A percentile compares a stretch with the other conserved stretches of the same genome.
Evolutionary conservation across 441 rosid genomes (phyloP).

Genomic region (Theobroma grandiflorum): DNA sequence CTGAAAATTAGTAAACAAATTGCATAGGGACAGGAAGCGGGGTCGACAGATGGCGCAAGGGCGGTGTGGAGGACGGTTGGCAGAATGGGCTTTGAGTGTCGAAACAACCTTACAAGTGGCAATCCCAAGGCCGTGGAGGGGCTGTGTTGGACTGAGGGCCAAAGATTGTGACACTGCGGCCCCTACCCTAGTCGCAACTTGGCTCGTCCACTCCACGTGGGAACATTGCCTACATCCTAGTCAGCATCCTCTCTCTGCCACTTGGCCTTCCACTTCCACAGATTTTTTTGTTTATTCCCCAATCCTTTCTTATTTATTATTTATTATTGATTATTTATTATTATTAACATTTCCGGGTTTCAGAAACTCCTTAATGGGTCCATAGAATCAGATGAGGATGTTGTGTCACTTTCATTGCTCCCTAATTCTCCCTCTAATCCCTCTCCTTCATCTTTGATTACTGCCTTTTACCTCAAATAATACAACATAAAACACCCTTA

Average conservation of each 20-base stretch:
- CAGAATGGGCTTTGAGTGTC: constrained; percentile 53
- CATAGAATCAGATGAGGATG: constrained; percentile 39
- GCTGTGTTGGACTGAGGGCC: constrained; percentile 22
- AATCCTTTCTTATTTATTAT: not conserved
- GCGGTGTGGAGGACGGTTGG: constrained; percentile 40
- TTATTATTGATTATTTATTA: too few relatives aligned
- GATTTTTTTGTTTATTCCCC: not conserved
- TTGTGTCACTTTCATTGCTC: constrained; percentile 48
- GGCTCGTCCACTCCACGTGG: constrained; percentile 54
- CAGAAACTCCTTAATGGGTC: constrained; percentile 18
- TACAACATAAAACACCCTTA: not conserved
- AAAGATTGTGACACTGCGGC: constrained; percentile 21
- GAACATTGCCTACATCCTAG: constrained; percentile 31
- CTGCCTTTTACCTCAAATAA: not conserved
- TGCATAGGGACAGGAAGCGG: constrained; percentile 10
- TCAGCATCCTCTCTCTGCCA: constrained; percentile 44
- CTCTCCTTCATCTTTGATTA: not conserved
- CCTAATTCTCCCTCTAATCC: constrained; percentile 48
- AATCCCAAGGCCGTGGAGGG: constrained; percentile 32
- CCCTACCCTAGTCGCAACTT: constrained; percentile 18
- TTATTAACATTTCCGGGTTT: not conserved
- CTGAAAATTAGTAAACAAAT: constrained; percentile 16
- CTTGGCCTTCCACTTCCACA: constrained; percentile 24
- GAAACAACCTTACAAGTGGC: constrained; percentile 43
- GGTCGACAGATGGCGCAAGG: constrained; percentile 32